Evolutionary conservation across 768 basidiomycete genomes (phyloP).

Genomic region (Agrocybe pediades): DNA sequence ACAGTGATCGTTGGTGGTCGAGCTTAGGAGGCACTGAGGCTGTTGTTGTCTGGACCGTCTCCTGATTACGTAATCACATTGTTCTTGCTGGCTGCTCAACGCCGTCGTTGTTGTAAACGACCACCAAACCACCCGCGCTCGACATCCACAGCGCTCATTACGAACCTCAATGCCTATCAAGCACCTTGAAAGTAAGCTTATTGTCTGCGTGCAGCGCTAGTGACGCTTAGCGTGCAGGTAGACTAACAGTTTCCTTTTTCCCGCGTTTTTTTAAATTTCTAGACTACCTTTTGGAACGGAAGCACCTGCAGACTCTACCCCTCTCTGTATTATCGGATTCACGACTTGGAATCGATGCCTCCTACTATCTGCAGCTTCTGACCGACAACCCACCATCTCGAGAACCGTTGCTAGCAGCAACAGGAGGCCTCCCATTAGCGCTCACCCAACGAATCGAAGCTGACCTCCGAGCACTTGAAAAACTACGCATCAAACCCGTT

Average conservation of each 20-base stretch:
- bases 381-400: slow-evolving; percentile 75
- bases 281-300: slow-evolving; percentile 88
- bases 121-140: slow-evolving; percentile 30
- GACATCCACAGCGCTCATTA: slow-evolving; percentile 25
- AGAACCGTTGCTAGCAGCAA: slow-evolving; percentile 92
- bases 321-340: slow-evolving; percentile 85
- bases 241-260: slow-evolving; percentile 12
- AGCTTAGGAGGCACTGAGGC: no score
- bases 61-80: slow-evolving; percentile 27
- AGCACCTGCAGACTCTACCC: slow-evolving; percentile 81
- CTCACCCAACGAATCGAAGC: slow-evolving; percentile 87
- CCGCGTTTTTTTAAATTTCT: slow-evolving; percentile 17
- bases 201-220: not conserved
- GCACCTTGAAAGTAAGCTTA: slow-evolving; percentile 72
- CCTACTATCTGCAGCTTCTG: slow-evolving; percentile 82
- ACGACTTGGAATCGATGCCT: slow-evolving; percentile 95
- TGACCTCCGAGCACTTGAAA: slow-evolving; percentile 89
- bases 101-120: slow-evolving; percentile 37
- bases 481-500: slow-evolving; percentile 94
- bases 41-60: not conserved
- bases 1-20: no score
- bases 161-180: slow-evolving; percentile 70
- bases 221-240: not conserved
- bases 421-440: slow-evolving; percentile 91
- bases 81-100: slow-evolving; percentile 25